Percentiles rank a stretch among this genome's conserved stretches.
These are phyloP conservation scores for Biancaea sappan DNA, from an alignment of 306 rosid genomes.

Conservation along the genomic window DNA sequence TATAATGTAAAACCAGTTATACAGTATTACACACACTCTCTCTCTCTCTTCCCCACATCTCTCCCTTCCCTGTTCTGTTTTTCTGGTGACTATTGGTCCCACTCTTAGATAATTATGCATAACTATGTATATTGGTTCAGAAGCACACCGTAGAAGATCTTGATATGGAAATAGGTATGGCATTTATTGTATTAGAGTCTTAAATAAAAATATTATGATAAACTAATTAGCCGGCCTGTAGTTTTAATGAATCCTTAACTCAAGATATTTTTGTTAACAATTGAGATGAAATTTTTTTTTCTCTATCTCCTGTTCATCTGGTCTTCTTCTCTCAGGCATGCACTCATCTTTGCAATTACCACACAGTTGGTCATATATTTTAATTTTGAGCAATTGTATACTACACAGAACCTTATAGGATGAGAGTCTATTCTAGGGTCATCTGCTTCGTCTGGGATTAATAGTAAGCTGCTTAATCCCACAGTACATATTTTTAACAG, in stretches of 20 bases:
- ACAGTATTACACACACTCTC: too few species aligned
- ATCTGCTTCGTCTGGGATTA: constrained; percentile 16
- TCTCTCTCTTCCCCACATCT: too few species aligned
- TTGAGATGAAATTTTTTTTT: constrained; percentile 10
- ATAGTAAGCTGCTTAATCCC: neutral
- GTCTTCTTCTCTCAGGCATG: constrained; percentile 18
- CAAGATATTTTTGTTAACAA: neutral
- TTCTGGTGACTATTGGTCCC: too few species aligned
- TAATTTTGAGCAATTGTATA: neutral
- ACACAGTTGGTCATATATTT: neutral
- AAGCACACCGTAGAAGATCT: too few species aligned
- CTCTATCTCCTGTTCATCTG: neutral
- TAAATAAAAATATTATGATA: neutral
- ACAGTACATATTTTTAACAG: too few species aligned
- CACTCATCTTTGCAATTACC: neutral
- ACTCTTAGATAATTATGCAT: too few species aligned
- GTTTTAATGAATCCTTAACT: neutral
- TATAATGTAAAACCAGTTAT: constrained; percentile 10
- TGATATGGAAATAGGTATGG: constrained; percentile 69
- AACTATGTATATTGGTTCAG: too few species aligned
- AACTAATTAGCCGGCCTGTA: neutral
- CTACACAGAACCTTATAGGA: too few species aligned
- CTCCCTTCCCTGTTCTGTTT: too few species aligned
- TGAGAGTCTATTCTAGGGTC: too few species aligned
- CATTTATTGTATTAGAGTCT: constrained; percentile 31